Conservation (phyloP, 2,329 filamentous ascomycete genomes). For the Paecilomyces formosus region DNA sequence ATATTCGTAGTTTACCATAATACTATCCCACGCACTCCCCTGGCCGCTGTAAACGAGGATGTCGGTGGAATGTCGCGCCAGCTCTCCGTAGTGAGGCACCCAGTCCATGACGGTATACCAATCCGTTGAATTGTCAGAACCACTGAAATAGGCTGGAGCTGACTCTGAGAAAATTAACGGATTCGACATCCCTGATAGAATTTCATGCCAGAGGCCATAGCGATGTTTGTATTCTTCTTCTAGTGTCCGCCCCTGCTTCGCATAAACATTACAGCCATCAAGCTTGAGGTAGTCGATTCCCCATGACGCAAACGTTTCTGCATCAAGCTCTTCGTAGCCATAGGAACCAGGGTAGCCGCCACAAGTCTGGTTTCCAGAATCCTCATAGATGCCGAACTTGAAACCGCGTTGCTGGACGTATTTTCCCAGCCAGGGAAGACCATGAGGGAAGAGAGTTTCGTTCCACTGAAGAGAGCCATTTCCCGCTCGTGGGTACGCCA, state of each 20-base stretch:
- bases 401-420: constrained; percentile 34
- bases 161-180: constrained; percentile 41
- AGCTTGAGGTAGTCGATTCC: constrained; percentile 45
- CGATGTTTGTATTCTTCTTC: constrained; percentile 19
- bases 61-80: constrained; percentile 40
- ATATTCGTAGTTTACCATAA: constrained; percentile 43
- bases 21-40: constrained; percentile 40
- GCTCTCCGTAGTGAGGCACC: constrained; percentile 33
- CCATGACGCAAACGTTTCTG: constrained; percentile 31
- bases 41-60: constrained; percentile 35
- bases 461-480: constrained; percentile 38
- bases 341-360: constrained; percentile 37
- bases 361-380: constrained; percentile 39
- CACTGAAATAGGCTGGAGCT: constrained; percentile 39
- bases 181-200: constrained; percentile 26
- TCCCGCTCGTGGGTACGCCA: constrained; percentile 23
- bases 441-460: constrained; percentile 34
- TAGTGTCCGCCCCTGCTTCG: constrained; percentile 9
- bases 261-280: constrained; percentile 35
- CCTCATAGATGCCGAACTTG: constrained; percentile 41
- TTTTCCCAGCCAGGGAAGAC: constrained; percentile 35
- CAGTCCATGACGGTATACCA: constrained; percentile 43
- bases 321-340: constrained; percentile 36
- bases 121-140: constrained; percentile 29
- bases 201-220: constrained; percentile 38